Conservation (phyloP, 495 filamentous ascomycete species). For the Hypoxylon lenormandii region DNA sequence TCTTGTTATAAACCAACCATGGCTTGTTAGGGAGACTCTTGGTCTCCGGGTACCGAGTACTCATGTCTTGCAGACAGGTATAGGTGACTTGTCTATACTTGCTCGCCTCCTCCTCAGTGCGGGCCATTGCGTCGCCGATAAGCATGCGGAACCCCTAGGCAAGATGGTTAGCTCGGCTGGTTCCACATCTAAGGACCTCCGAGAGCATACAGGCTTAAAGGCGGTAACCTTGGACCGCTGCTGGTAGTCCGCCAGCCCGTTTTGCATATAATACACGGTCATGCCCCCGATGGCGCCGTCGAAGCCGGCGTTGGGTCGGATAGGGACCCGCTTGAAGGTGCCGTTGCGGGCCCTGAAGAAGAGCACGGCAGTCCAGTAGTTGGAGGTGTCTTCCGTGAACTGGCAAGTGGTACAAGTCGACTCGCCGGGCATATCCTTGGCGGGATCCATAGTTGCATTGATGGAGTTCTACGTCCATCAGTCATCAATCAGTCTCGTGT, state of each 20-base stretch:
- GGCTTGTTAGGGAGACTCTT: conserved; percentile 44
- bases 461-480: conserved; percentile 46
- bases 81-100: conserved; percentile 50
- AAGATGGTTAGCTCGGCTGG: conserved; percentile 6
- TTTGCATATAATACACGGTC: conserved; percentile 59
- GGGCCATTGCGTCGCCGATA: conserved; percentile 44
- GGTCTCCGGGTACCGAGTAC: conserved; percentile 44
- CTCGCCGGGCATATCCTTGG: conserved; percentile 47
- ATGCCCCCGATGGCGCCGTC: conserved; percentile 55
- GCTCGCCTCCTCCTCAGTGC: conserved; percentile 41
- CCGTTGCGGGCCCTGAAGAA: conserved; percentile 57
- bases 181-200: neutral
- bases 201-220: conserved; percentile 54
- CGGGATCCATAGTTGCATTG: conserved; percentile 51
- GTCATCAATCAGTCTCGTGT: conserved; percentile 10
- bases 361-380: conserved; percentile 58
- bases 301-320: conserved; percentile 53
- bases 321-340: conserved; percentile 56
- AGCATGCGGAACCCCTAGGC: conserved; percentile 53
- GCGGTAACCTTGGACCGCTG: conserved; percentile 53
- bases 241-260: conserved; percentile 50
- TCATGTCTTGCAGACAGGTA: conserved; percentile 46
- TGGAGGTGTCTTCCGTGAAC: conserved; percentile 54
- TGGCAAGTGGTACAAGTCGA: conserved; percentile 51
- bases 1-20: conserved; percentile 10